Percentiles rank a stretch among this genome's conserved stretches.
phyloP scores from a whole-genome alignment of 2,329 filamentous ascomycete species.

The Colletotrichum incanum region DNA sequence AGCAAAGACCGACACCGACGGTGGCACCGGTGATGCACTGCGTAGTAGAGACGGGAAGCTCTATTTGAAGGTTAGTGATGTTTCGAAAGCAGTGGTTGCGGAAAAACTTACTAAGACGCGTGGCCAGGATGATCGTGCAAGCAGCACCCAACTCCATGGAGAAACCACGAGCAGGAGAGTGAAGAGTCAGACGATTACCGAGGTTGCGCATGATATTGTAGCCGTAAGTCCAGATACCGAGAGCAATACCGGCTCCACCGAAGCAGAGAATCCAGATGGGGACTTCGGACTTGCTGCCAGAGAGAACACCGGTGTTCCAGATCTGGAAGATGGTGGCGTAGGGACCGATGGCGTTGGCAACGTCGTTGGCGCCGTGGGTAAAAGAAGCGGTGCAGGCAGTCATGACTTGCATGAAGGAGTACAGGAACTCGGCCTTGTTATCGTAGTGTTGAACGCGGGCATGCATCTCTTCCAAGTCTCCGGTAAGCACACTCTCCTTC shows the following conservation, averaged over 20 bases:
- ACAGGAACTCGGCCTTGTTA: slow-evolving; percentile 74
- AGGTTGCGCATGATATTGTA: slow-evolving; percentile 73
- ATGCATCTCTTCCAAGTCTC: slow-evolving; percentile 69
- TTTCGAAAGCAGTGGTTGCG: no score
- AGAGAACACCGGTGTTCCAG: slow-evolving; percentile 66
- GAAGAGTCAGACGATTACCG: slow-evolving; percentile 71
- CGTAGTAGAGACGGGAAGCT: slow-evolving; percentile 71
- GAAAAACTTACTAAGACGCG: slow-evolving; percentile 63
- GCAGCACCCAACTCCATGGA: slow-evolving; percentile 66
- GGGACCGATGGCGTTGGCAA: slow-evolving; percentile 75
- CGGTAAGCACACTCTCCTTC: slow-evolving; percentile 61
- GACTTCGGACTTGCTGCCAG: slow-evolving; percentile 61
- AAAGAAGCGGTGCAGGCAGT: slow-evolving; percentile 76
- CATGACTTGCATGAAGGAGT: slow-evolving; percentile 73
- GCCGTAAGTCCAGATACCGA: slow-evolving; percentile 66
- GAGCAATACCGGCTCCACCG: slow-evolving; percentile 53
- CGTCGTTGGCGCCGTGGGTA: slow-evolving; percentile 78
- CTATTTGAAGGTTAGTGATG: slow-evolving; percentile 14
- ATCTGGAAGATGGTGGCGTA: slow-evolving; percentile 75
- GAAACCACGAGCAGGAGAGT: slow-evolving; percentile 70
- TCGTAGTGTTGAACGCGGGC: slow-evolving; percentile 72
- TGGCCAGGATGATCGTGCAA: slow-evolving; percentile 75
- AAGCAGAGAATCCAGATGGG: slow-evolving; percentile 72
- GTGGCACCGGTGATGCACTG: slow-evolving; percentile 72
- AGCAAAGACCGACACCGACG: slow-evolving; percentile 70